A percentile compares a stretch with the other conserved stretches of the same genome.
phyloP scores from a whole-genome alignment of 1,284 basidiomycete genomes.

The Trametes hirsuta region DNA sequence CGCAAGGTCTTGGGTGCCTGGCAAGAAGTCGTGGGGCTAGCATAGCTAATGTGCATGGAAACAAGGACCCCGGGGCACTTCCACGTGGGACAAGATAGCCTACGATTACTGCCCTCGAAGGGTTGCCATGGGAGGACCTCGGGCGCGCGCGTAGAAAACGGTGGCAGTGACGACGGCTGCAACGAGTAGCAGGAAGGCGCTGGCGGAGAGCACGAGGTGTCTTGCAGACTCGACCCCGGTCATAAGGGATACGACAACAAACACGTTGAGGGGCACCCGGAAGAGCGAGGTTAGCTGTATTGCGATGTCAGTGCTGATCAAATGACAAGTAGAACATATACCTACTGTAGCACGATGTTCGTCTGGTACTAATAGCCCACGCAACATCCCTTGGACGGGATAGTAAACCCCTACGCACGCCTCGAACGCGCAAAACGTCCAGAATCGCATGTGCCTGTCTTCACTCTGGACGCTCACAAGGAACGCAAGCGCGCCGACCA shows the following conservation, averaged over 20 bases:
- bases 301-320: slow-evolving; percentile 3
- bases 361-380: slow-evolving; percentile 68
- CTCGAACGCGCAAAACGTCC: slow-evolving; percentile 75
- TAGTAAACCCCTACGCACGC: slow-evolving; percentile 80
- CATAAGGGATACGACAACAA: slow-evolving; percentile 72
- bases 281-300: slow-evolving; percentile 68
- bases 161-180: slow-evolving; percentile 60
- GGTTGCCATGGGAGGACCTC: slow-evolving; percentile 13
- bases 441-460: slow-evolving; percentile 60
- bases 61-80: too few species aligned
- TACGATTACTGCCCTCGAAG: slow-evolving; percentile 1
- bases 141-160: slow-evolving; percentile 8
- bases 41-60: too few species aligned
- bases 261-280: slow-evolving; percentile 74
- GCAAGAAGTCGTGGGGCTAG: too few species aligned
- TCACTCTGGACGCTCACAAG: slow-evolving; percentile 51
- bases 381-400: slow-evolving; percentile 76
- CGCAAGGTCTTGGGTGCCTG: too few species aligned
- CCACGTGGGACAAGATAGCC: background rate
- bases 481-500: slow-evolving; percentile 59
- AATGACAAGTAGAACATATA: slow-evolving; percentile 6
- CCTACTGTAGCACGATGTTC: slow-evolving; percentile 75
- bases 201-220: slow-evolving; percentile 60
- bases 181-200: slow-evolving; percentile 59
- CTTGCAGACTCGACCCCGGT: slow-evolving; percentile 71